A percentile compares a stretch with the other conserved stretches of the same genome.
phyloP scores from a whole-genome alignment of 495 filamentous ascomycete genomes.

The Terfezia boudieri region DNA sequence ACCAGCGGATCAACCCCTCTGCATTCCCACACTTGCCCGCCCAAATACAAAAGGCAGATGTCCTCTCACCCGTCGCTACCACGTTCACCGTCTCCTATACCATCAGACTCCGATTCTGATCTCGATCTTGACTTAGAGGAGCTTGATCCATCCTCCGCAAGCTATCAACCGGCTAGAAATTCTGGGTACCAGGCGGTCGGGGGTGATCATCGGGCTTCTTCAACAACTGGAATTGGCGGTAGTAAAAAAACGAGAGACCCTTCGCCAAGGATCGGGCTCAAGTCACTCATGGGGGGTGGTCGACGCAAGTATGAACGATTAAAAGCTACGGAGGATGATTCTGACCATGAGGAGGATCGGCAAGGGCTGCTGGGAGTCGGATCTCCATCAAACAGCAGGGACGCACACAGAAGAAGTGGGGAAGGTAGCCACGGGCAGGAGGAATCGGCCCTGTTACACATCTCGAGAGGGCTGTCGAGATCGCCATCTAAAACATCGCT shows the following conservation, averaged over 20 bases:
- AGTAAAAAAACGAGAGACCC: not conserved
- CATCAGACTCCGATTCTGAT: not conserved
- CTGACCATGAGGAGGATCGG: not conserved
- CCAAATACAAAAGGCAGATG: not conserved
- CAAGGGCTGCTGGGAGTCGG: not conserved
- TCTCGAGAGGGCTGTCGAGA: not conserved
- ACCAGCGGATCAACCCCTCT: no score
- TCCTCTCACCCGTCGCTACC: not conserved
- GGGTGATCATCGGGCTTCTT: no score
- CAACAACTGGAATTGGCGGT: not conserved
- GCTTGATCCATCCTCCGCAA: not conserved
- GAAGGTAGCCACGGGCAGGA: not conserved
- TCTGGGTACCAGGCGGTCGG: not conserved
- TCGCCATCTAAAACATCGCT: not conserved
- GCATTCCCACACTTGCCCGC: no score
- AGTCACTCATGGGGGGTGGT: not conserved
- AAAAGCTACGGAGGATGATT: not conserved
- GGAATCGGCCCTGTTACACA: not conserved
- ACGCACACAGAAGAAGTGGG: not conserved
- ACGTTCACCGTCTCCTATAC: not conserved
- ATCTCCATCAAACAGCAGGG: not conserved
- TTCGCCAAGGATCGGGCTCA: not conserved
- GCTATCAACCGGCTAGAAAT: not conserved
- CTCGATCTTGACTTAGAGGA: not conserved
- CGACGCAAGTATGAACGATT: not conserved